These are phyloP conservation scores for Heritiera fomes DNA, from an alignment of 345 rosid genomes.

Conservation along the genomic window DNA sequence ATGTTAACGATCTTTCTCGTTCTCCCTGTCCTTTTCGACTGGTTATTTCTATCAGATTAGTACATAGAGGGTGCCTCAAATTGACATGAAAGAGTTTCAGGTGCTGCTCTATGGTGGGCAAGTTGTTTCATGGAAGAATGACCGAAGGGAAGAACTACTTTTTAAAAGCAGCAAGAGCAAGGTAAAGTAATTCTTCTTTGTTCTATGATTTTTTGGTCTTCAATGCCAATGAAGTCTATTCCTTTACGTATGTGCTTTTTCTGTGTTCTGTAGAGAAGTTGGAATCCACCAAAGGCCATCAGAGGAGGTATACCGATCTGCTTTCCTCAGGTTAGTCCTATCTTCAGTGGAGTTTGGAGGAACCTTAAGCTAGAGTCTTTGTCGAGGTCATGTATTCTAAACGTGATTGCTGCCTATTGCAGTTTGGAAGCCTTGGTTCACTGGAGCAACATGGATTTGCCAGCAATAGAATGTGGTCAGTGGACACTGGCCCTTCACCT, in stretches of 20 bases:
- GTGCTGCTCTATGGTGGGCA: slow-evolving; percentile 89
- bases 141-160: slow-evolving; percentile 79
- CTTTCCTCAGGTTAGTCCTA: slow-evolving; percentile 80
- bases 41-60: not conserved
- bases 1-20: not conserved
- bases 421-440: slow-evolving; percentile 81
- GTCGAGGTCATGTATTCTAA: slow-evolving; percentile 19
- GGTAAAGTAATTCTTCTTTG: slow-evolving; percentile 37
- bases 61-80: slow-evolving; percentile 7
- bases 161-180: slow-evolving; percentile 87
- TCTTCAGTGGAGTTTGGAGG: slow-evolving; percentile 21
- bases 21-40: not conserved
- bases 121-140: slow-evolving; percentile 94
- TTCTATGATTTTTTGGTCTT: not conserved
- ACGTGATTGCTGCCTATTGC: slow-evolving; percentile 28
- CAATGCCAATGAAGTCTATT: not conserved
- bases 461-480: slow-evolving; percentile 73
- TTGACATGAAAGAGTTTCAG: slow-evolving; percentile 48
- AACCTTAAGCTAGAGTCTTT: not conserved
- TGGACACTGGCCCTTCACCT: slow-evolving; percentile 83
- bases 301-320: slow-evolving; percentile 88
- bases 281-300: slow-evolving; percentile 71
- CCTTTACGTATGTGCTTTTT: not conserved
- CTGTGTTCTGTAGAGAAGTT: slow-evolving; percentile 50
- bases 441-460: slow-evolving; percentile 92